These are phyloP conservation scores for Xylariaceae sp. DNA, from an alignment of 2,329 filamentous ascomycete species.

Conservation along the genomic window DNA sequence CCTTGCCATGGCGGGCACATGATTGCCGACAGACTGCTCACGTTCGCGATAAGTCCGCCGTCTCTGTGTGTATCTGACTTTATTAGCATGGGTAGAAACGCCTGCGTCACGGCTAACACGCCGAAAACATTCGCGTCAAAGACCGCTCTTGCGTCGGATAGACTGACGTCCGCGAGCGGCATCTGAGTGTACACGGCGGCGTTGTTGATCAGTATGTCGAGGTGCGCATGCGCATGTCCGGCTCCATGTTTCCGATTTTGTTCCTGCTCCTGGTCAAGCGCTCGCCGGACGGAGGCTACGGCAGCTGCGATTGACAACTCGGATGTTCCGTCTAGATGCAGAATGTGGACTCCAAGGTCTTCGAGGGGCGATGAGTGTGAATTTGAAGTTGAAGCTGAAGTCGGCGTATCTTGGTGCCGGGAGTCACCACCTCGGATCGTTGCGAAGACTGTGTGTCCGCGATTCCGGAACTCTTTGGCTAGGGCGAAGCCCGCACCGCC, in stretches of 20 bases:
- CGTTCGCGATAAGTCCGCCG: conserved; percentile 9
- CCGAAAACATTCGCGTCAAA: conserved; percentile 31
- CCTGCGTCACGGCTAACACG: conserved; percentile 32
- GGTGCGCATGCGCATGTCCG: conserved; percentile 2
- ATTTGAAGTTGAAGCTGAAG: not conserved
- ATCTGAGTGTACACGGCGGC: conserved; percentile 24
- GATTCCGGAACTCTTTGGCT: conserved; percentile 30
- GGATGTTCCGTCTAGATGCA: conserved; percentile 32
- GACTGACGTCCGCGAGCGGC: conserved; percentile 24
- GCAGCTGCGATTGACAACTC: conserved; percentile 23
- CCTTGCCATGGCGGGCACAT: conserved; percentile 4
- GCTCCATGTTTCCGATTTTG: not conserved
- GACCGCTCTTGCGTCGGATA: conserved; percentile 20
- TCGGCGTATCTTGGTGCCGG: conserved; percentile 14
- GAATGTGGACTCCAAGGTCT: conserved; percentile 23
- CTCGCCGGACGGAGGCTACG: conserved; percentile 9
- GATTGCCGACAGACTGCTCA: conserved; percentile 13
- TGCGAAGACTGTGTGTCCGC: conserved; percentile 32
- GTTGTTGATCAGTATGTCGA: conserved; percentile 30
- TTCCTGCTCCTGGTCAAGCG: not conserved
- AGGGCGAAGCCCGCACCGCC: conserved; percentile 33
- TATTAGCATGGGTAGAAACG: conserved; percentile 32
- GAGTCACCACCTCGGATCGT: conserved; percentile 29
- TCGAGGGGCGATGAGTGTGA: conserved; percentile 11
- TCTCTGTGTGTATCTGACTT: not conserved